These are phyloP conservation scores for Amborella trichopoda DNA, from an alignment of 164 flowering plant genomes.

Conservation along the genomic window DNA sequence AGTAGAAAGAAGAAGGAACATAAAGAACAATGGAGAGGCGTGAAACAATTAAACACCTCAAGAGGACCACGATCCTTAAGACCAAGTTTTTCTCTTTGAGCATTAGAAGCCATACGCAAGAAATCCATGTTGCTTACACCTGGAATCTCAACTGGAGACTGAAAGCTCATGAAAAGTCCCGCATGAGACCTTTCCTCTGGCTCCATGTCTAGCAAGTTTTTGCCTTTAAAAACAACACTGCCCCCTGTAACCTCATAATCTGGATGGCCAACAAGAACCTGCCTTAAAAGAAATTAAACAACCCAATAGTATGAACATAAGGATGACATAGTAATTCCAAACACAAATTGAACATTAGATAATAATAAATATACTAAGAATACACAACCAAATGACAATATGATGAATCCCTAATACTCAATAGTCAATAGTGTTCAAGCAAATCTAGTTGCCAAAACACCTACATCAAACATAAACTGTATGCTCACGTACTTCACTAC, in stretches of 20 bases:
- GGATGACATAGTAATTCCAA: too few species aligned
- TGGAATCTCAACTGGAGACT: slow-evolving; percentile 88
- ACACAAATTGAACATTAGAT: too few species aligned
- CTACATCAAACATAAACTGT: too few species aligned
- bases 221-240: slow-evolving; percentile 70
- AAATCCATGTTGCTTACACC: slow-evolving; percentile 85
- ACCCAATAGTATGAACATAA: too few species aligned
- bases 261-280: slow-evolving; percentile 99
- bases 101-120: slow-evolving; percentile 88
- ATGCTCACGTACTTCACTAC: too few species aligned
- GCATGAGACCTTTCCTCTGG: slow-evolving; percentile 91
- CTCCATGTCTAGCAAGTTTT: slow-evolving; percentile 82
- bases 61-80: slow-evolving; percentile 72
- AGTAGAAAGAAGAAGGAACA: neutral
- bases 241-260: slow-evolving; percentile 98
- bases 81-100: slow-evolving; percentile 63
- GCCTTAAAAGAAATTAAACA: slow-evolving; percentile 8
- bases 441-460: too few species aligned
- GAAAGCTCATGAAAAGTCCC: slow-evolving; percentile 96
- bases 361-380: too few species aligned
- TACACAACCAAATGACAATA: too few species aligned
- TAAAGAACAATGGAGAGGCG: neutral
- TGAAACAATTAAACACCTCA: slow-evolving; percentile 36
- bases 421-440: too few species aligned
- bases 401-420: too few species aligned